Evolutionary conservation across 768 basidiomycete species (phyloP).

Genomic region (Dendrothele bispora): DNA sequence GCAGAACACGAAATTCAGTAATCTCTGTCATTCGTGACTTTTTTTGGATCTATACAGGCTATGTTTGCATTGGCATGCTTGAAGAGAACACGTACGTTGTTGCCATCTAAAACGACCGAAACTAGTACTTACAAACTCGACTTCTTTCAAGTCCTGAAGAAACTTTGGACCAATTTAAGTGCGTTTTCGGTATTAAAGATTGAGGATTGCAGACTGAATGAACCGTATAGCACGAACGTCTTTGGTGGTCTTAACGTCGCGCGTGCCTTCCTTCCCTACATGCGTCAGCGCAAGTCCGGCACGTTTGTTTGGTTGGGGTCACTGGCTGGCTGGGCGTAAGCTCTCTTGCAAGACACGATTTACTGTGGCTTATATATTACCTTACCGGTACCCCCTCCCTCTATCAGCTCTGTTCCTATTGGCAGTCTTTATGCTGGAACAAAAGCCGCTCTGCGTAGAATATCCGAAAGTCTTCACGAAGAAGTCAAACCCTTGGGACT

Average conservation of each 20-base stretch:
- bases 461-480: too few relatives aligned
- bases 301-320: constrained; percentile 47
- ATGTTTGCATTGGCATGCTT: constrained; percentile 11
- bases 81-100: constrained; percentile 37
- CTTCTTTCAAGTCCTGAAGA: constrained; percentile 46
- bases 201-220: background rate
- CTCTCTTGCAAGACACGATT: too few relatives aligned
- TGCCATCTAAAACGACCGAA: constrained; percentile 28
- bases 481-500: too few relatives aligned
- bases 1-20: too few relatives aligned
- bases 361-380: too few relatives aligned
- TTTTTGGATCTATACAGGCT: constrained; percentile 39
- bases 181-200: constrained; percentile 6
- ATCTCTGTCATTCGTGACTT: too few relatives aligned
- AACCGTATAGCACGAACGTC: constrained; percentile 38
- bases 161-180: constrained; percentile 36
- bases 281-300: constrained; percentile 41
- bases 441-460: too few relatives aligned
- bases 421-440: too few relatives aligned
- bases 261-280: constrained; percentile 48
- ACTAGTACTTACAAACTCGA: background rate
- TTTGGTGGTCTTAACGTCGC: constrained; percentile 44
- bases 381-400: too few relatives aligned
- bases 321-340: constrained; percentile 37
- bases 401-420: too few relatives aligned